A percentile compares a stretch with the other conserved stretches of the same genome.
These are phyloP conservation scores for Populus ilicifolia DNA, from an alignment of 345 rosid species.

Conservation along the genomic window DNA sequence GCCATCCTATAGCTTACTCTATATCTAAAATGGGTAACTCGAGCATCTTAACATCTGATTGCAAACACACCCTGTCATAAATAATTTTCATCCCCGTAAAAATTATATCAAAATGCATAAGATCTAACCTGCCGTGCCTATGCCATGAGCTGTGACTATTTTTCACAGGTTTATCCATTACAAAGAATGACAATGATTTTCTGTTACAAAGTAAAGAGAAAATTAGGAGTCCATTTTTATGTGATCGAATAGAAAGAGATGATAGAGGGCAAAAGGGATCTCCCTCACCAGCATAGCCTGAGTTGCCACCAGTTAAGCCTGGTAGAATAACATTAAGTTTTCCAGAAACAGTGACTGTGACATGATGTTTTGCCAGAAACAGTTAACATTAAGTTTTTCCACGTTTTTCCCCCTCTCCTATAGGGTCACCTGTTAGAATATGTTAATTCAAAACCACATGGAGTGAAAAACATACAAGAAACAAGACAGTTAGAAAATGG, in stretches of 20 bases:
- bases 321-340: slow-evolving; percentile 51
- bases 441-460: background rate
- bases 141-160: background rate
- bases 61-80: background rate
- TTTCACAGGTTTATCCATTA: background rate
- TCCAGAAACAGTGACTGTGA: slow-evolving; percentile 55
- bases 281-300: slow-evolving; percentile 68
- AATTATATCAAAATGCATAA: background rate
- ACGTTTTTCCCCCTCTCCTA: background rate
- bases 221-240: background rate
- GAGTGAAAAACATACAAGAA: background rate
- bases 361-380: slow-evolving; percentile 8
- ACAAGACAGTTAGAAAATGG: background rate
- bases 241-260: background rate
- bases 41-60: background rate
- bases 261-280: too few relatives aligned
- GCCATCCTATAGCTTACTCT: background rate
- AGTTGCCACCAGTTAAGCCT: slow-evolving; percentile 36
- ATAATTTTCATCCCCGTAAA: background rate
- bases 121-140: background rate
- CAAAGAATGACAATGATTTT: background rate
- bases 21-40: too few relatives aligned
- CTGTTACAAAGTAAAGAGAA: background rate
- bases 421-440: background rate
- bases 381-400: slow-evolving; percentile 2